Base-by-base conservation (phyloP, 805 yeast genomes). In the Dipodascopsis uninucleata region DNA sequence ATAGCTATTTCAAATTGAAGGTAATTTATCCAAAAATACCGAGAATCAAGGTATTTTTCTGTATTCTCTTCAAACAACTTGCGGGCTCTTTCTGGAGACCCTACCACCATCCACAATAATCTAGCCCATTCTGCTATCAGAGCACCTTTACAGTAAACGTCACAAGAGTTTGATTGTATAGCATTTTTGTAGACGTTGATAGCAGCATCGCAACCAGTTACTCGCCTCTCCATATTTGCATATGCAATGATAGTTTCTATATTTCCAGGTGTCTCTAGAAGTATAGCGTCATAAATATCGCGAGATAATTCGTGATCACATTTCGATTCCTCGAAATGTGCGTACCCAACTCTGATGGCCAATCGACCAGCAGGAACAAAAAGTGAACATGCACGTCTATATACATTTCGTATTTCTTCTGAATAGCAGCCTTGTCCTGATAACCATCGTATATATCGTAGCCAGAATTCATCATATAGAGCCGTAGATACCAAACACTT, bases 401-500 rank as follows among this genome's bases (percentile, higher is more conserved):
- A 85, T 0, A 77, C 58, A 0, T 64, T 60, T 18, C 74, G 63
- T 20, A 73, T 63, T 9, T 60, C 59, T 2, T 63, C 68, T 3
- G 57, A 58, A 2, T 58, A 56, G 9, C 41, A 52, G 21, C 45
- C 41, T 41, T 49, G 46, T 7, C 52, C 56, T 18, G 74, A 63
- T 21, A 77, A 57, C 74, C 80, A 87, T 2, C 74, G 64, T 5
- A 77, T 47, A 59, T 83, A 89, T 43, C 73, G 73, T 14, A 78
- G 58, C 97, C 97, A 90, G 16, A 86, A 60, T 12, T 67, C 68
- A 25, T 77, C 78, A 36, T 72, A 68, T 17, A 65, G 64, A 31
- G 88, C 83, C 53, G 55, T 50, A 12, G 94, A 85, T 1, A 85
- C 67, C 8, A 90, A 65, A 14, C 86, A 77, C 45, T 96, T 71